These are phyloP conservation scores for Diphasiastrum complanatum DNA, from an alignment of 83 land plant genomes.

Conservation along the genomic window DNA sequence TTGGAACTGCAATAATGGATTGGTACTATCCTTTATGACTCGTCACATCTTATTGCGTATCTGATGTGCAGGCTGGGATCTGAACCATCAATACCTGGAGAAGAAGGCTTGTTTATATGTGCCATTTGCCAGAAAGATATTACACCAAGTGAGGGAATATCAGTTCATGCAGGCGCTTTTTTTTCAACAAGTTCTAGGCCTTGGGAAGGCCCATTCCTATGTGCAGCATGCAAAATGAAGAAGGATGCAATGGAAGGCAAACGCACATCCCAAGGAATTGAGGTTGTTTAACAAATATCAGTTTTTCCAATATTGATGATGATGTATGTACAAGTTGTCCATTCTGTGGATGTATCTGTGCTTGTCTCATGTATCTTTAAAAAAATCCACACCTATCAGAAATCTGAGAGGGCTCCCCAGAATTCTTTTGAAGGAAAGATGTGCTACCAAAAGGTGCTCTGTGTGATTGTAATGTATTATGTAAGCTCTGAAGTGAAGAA, in stretches of 20 bases:
- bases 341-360: too few relatives aligned
- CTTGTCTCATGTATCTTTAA: too few relatives aligned
- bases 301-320: too few relatives aligned
- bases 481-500: too few relatives aligned
- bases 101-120: conserved; percentile 57
- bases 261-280: conserved; percentile 6
- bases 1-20: not conserved
- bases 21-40: not conserved
- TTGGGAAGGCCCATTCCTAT: conserved; percentile 81
- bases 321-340: too few relatives aligned
- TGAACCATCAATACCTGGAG: conserved; percentile 35
- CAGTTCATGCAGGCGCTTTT: conserved; percentile 60
- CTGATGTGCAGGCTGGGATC: conserved; percentile 61
- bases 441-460: too few relatives aligned
- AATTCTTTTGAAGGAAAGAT: too few relatives aligned
- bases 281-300: too few relatives aligned
- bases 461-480: too few relatives aligned
- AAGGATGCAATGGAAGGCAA: conserved; percentile 60
- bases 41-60: not conserved
- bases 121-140: conserved; percentile 82
- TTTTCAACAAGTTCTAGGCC: conserved; percentile 52
- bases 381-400: too few relatives aligned
- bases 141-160: conserved; percentile 47
- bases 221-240: conserved; percentile 59
- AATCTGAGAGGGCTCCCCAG: too few relatives aligned